Evolutionary conservation across 768 basidiomycete genomes (phyloP), one percentile per base, ranked within the genome.

Genomic region (Gloeopeniophorella convolvens): DNA sequence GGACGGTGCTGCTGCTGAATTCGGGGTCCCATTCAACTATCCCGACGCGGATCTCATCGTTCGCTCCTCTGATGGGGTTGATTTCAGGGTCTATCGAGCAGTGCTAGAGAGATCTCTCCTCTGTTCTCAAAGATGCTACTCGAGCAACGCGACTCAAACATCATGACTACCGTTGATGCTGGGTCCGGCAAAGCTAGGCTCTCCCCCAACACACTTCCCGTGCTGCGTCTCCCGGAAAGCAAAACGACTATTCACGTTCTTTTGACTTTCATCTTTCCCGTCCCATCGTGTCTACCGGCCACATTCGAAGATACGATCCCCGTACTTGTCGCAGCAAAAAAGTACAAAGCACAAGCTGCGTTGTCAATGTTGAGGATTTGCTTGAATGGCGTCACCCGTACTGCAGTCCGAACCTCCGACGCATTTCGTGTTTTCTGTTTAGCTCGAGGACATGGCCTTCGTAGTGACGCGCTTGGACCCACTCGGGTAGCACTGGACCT

Each of bases 221-320:
- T 35, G 1, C 6, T 53, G 20, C 16, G 42, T 3, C 24, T 53
- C 3, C 30, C 15, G 2, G 40, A 53, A 31, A 48, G n/a, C 10
- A 30, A 34, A 4, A 7, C 5, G 4, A 53, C 34, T 23, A 33
- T 48, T 26, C 16, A 30, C 28, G 21, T 3, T 24, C 51, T 53
- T 23, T 30, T 53, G 40, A 53, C 51, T 5, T 48, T 53, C 15
- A 32, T 48, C 7, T 43, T 53, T 16, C 46, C 41, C 10, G 34
- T 48, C 18, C 2, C 23, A 3, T 28, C 41, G 7, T 0, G 31
- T 28, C 16, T 48, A 7, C 51, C 35, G 12, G 7, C 41, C 0
- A 37, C 18, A 6, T 16, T 28, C 3, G 51, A 53, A 20, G 34
- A 21, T 20, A 37, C 5, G 0, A 48, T 48, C 10, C 45, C 48